phyloP scores from a whole-genome alignment of 2,329 filamentous ascomycete species.

The Apiospora sp. region DNA sequence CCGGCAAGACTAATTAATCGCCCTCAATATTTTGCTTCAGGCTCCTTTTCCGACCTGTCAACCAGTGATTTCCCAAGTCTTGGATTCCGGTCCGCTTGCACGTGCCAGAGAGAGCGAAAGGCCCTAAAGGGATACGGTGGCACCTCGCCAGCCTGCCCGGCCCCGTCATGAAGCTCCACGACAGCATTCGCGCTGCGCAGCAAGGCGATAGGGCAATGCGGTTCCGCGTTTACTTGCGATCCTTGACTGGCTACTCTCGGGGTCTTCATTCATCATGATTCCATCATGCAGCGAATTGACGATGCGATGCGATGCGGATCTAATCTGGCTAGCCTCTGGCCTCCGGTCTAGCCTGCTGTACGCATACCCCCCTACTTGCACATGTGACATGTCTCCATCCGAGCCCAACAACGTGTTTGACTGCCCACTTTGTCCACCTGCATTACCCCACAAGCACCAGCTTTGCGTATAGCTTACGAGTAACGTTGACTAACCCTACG shows the following conservation, averaged over 20 bases:
- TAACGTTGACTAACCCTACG: background rate
- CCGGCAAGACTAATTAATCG: background rate
- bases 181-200: background rate
- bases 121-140: background rate
- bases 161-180: slow-evolving; percentile 3
- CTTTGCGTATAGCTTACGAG: background rate
- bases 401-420: slow-evolving; percentile 13
- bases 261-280: background rate
- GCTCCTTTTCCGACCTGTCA: background rate
- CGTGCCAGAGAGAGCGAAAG: background rate
- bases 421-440: slow-evolving; percentile 4
- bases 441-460: slow-evolving; percentile 9
- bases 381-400: slow-evolving; percentile 22
- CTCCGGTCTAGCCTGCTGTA: background rate
- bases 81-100: background rate
- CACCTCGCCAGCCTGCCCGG: background rate
- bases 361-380: background rate
- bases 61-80: background rate
- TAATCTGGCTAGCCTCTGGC: background rate
- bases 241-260: background rate
- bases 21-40: background rate
- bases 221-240: background rate
- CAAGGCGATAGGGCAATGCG: slow-evolving; percentile 1
- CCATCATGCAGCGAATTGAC: slow-evolving; percentile 12
- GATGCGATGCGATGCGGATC: background rate